Evolutionary conservation across 1,284 basidiomycete species (phyloP), one percentile per base, ranked within the genome.

Genomic region (Cerioporus squamosus): DNA sequence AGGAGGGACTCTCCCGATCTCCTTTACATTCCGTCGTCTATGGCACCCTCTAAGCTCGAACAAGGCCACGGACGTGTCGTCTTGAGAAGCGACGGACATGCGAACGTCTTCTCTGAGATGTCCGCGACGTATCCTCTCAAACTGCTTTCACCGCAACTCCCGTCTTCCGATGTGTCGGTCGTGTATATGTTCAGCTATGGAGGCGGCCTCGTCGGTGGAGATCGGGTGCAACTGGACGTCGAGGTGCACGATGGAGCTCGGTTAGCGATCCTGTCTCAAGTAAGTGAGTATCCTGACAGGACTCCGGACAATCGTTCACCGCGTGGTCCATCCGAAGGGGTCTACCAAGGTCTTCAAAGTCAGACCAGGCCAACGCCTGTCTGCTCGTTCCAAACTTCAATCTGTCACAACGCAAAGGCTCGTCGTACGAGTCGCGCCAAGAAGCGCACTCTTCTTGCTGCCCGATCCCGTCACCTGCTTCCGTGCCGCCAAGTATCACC

Each of bases 391-490:
- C 15, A 45, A 62, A 2, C 58, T 57, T 1, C 31, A 65, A 60
- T 61, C 51, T 43, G 39, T 74, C 68, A 69, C 69, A 10, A 73
- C 72, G 24, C 88, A 91, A 67, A 76, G 77, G 18, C 75, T 93
- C 69, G 77, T 82, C 42, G 84, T 88, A 55, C 72, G 67, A 7
- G 75, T 96, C 43, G 72, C 78, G 1, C 67, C 83, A 1, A 68
- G 74, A 1, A 79, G 87, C 24, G 76, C 84, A 2, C 79, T 97
- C 43, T 83, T 94, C 65, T 81, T 97, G 51, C 83, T 98, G n/a
- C 95, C 95, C 0, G 91, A 95, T 65, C 91, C 94, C 14, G 90
- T 97, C 44, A 93, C 94, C n/a, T 96, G 94, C 70, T 98, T 96
- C 75, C 82, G 85, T 15, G 78, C 80, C n/a, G 90, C 94, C 5